Base-by-base conservation (phyloP, 2,329 filamentous ascomycete genomes). In the Alternaria ethzedia region DNA sequence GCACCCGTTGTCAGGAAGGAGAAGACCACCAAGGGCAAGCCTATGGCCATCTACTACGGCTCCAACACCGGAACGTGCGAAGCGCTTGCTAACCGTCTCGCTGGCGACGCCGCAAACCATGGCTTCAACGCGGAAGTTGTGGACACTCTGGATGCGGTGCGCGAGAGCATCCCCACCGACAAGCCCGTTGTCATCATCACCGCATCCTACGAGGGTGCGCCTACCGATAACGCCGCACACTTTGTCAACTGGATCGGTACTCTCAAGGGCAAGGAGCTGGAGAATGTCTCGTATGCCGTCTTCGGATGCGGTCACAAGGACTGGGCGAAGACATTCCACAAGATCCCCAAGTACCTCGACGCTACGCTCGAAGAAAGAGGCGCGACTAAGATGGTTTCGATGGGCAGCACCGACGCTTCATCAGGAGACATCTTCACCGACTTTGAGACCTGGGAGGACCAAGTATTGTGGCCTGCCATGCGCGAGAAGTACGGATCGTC, bases 41-140 rank as follows among this genome's bases (percentile, higher is more conserved):
- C 77, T 0, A 74, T 82, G 54, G 71, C 70, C 1, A 76, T 82
- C 15, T 76, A 78, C 49, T 82, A 80, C 56, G 80, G 80, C 6
- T 80, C 78, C 3, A 82, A 83, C 61, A 78, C 77, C 13, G 79
- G 81, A 1, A 83, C 81, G 7, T 83, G 81, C 55, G 78, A 83
- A 66, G 77, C 78, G 11, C 73, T 83, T 6, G 81, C 81, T 1
- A 77, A 80, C 30, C 70, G 75, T 8, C 70, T 83, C 8, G 78
- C 76, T 6, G 70, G 75, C 8, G 74, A 79, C 32, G 79, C 80
- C 1, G 63, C 71, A 13, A 72, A 74, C 5, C 75, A 79, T 57
- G 81, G 81, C 6, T 81, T 80, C 60, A 70, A 65, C 7, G 79
- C 77, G 20, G 73, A 75, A 7, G 67, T 79, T 2, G 67, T 82